Base-by-base conservation (phyloP, 176 grass and related monocot genomes). In the Oryza meyeriana region DNA sequence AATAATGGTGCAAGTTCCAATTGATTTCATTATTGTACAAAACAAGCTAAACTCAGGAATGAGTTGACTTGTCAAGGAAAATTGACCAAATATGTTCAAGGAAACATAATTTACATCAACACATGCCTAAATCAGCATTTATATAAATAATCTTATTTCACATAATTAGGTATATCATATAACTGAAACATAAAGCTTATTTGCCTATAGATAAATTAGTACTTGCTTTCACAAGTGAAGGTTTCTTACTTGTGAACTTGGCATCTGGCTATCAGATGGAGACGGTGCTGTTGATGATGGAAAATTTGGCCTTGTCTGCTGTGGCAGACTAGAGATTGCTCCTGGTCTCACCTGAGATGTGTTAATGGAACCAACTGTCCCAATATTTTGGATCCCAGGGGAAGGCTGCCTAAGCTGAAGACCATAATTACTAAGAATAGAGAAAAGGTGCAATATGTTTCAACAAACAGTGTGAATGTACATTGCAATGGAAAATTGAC, bases 321-420 rank as follows among this genome's bases (percentile, higher is more conserved):
- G 96, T 27, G 85, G 74, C 20, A 59, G 2, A 70, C 84, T 66
- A 48, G 92, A 52, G 55, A 79, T 40, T 73, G 75, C 40, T 84
- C 64, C 84, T 47, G 96, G 79, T 66, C 93, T 89, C 75, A 98
- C 86, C 64, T 95, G 93, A 71, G 92, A 58, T 32, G 88, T 44
- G 63, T 59, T 86, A 64, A 93, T 63, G 82, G 92, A 91, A 69
- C 88, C 90, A 83, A 93, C 84, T 83, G 86, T 90, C 25, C 93
- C 96, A 76, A 91, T 91, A 76, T 94, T 94, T 59, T 97, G 94
- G 86, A 90, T 97, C 74, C 90, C 92, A 59, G 89, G 91, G 67
- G 82, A 83, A 65, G 92, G 80, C 31, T 83, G 89, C 82, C 93
- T 98, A 67, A 85, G 83, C 96, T 98, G 81, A 89, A 95, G 71